Evolutionary conservation across 2,329 filamentous ascomycete genomes (phyloP), one percentile per base, ranked within the genome.

Genomic region (Plectosphaerella cucumerina): DNA sequence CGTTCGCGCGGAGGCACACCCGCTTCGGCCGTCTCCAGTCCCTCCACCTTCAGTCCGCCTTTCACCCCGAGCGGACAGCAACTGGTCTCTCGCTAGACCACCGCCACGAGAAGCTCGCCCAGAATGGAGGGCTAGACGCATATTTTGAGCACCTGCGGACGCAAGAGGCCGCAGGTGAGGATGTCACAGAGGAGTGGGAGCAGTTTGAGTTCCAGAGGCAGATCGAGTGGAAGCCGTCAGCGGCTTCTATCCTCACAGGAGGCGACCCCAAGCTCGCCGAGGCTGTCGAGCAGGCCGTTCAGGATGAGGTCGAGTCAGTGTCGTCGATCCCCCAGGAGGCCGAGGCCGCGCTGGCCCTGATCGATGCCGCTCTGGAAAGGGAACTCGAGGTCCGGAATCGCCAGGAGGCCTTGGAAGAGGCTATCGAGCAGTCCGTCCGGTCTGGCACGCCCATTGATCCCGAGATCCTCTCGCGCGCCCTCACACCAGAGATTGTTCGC

Each of bases 121-220:
- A 64, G 21, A 66, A 66, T 52, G 81, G 81, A 56, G 88, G 87
- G 53, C 66, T 97, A 78, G 91, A 92, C 56, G 91, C 90, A 61
- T 97, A 96, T 71, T 95, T 91, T 62, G 90, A 94, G 68, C 89
- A 90, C 50, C 88, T 94, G 75, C 90, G 93, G 69, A 87, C 88
- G 67, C 82, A 86, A 57, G 85, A 93, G 66, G 73, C 50, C 41
- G 53, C 63, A 4, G 62, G 61, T n/a, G 73, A 78, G 18, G 80
- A 81, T 35, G 72, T 85, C 45, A 87, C 90, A 47, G 84, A 87
- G 59, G 92, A 97, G 66, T 96, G 90, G 90, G 86, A 86, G 42
- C 90, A 96, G 67, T 95, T 91, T 62, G 89, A 96, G 68, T 92
- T 95, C 66, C 87, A 87, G 50, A 87, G 90, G 69, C 82, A 86